Percentiles rank a stretch among this genome's conserved stretches.
Evolutionary conservation across 495 filamentous ascomycete genomes (phyloP).

Genomic region (Cercophora sp.): DNA sequence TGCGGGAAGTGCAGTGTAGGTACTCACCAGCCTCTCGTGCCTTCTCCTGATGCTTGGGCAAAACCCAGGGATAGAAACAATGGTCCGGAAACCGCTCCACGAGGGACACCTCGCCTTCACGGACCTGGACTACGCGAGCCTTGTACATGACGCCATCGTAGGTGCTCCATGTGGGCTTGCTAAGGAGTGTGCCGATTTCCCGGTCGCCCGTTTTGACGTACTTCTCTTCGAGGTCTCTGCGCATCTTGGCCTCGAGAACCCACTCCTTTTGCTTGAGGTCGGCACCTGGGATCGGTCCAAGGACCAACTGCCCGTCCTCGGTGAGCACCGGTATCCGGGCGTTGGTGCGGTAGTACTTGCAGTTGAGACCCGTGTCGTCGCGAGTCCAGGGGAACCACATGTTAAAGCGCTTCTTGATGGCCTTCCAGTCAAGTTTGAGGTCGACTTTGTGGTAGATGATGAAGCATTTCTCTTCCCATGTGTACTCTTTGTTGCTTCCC

Average conservation of each 20-base stretch:
- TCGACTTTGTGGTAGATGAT: conserved; percentile 35
- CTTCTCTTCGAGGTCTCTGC: too few species aligned
- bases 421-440: conserved; percentile 28
- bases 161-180: too few species aligned
- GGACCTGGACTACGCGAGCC: conserved; percentile 2
- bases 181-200: conserved; percentile 17
- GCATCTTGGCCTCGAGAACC: too few species aligned
- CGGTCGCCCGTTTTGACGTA: conserved; percentile 15
- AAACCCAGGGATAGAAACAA: conserved; percentile 33
- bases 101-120: conserved; percentile 15
- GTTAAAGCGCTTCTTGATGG: conserved; percentile 25
- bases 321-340: conserved; percentile 14
- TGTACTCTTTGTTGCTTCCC: conserved; percentile 21
- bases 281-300: too few species aligned
- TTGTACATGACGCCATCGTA: conserved; percentile 16
- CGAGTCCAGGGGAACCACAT: conserved; percentile 24
- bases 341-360: conserved; percentile 39
- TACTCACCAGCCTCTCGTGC: conserved; percentile 35
- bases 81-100: conserved; percentile 39
- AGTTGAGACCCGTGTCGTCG: conserved; percentile 28
- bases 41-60: conserved; percentile 20
- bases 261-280: too few species aligned
- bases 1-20: too few species aligned
- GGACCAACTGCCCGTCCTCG: conserved; percentile 22
- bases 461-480: conserved; percentile 19